Conservation (phyloP, 208 protist species). For the Leishmania mexicana region DNA sequence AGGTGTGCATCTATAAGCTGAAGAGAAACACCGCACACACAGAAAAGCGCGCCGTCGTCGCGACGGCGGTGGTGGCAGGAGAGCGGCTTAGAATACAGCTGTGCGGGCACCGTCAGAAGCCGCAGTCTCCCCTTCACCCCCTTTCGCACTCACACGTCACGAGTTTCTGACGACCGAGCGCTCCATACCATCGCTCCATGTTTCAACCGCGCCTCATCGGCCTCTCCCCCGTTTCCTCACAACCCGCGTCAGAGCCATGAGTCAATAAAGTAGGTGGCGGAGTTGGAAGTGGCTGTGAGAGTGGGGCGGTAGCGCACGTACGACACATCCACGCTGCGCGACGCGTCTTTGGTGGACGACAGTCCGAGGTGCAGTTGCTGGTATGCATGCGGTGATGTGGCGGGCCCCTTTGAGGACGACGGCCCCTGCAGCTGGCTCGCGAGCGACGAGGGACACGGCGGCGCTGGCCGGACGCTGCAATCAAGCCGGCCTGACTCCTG, state of each 20-base stretch:
- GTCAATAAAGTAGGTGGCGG: constrained; percentile 20
- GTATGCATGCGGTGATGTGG: background rate
- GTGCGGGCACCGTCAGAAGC: background rate
- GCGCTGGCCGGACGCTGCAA: background rate
- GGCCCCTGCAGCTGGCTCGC: background rate
- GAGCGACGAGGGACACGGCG: background rate
- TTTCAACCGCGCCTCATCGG: background rate
- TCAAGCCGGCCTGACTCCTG: background rate
- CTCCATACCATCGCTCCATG: background rate
- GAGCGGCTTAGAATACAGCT: background rate
- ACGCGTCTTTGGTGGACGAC: constrained; percentile 3
- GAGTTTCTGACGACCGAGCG: background rate
- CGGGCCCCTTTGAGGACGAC: background rate
- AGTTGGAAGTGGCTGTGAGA: background rate
- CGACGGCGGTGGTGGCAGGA: background rate
- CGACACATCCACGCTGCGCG: background rate
- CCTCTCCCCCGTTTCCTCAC: background rate
- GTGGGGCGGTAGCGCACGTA: background rate
- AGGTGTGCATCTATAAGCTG: background rate
- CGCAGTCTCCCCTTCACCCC: background rate
- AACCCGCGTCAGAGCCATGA: constrained; percentile 24
- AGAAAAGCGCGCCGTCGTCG: background rate
- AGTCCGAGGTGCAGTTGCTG: constrained; percentile 6
- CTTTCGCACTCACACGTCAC: background rate
- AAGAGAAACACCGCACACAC: background rate